These are phyloP conservation scores for Ophiostoma angusticollis DNA, from an alignment of 2,329 filamentous ascomycete genomes.

Conservation along the genomic window DNA sequence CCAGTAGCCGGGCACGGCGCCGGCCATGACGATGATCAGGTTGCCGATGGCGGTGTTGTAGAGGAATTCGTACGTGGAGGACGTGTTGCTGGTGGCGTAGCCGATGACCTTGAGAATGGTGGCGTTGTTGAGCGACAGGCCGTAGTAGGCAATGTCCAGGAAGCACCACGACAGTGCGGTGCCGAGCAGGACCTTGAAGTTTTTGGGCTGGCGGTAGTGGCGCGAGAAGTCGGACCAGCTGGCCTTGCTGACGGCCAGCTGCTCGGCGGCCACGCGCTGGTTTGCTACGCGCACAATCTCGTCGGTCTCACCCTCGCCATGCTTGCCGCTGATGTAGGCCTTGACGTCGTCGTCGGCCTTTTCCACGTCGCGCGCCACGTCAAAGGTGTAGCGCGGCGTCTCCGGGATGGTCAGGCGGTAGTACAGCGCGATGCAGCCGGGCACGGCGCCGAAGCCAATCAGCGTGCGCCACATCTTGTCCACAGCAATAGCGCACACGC, in stretches of 20 bases:
- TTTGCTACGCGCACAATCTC: constrained; percentile 50
- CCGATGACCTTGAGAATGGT: constrained; percentile 60
- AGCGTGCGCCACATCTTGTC: constrained; percentile 82
- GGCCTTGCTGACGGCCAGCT: constrained; percentile 55
- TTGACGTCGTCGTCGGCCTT: constrained; percentile 61
- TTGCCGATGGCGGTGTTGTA: constrained; percentile 68
- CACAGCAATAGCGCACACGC: constrained; percentile 53
- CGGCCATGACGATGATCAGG: constrained; percentile 64
- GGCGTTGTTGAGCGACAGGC: constrained; percentile 63
- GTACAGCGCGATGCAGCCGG: constrained; percentile 70
- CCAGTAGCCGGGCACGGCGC: constrained; percentile 76
- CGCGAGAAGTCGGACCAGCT: constrained; percentile 57
- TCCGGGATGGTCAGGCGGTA: constrained; percentile 71
- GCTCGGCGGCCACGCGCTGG: constrained; percentile 37
- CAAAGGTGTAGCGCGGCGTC: constrained; percentile 79
- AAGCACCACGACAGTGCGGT: constrained; percentile 79
- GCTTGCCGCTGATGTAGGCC: constrained; percentile 57
- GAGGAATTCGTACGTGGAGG: constrained; percentile 53
- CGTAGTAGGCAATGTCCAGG: constrained; percentile 50
- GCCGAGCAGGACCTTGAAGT: constrained; percentile 47
- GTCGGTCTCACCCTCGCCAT: constrained; percentile 46
- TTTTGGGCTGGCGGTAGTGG: constrained; percentile 60
- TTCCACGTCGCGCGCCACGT: constrained; percentile 61
- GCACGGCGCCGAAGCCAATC: constrained; percentile 70
- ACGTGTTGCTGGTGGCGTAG: constrained; percentile 41